Evolutionary conservation across 2,329 filamentous ascomycete genomes (phyloP).

Genomic region (Calonectria honghensis): DNA sequence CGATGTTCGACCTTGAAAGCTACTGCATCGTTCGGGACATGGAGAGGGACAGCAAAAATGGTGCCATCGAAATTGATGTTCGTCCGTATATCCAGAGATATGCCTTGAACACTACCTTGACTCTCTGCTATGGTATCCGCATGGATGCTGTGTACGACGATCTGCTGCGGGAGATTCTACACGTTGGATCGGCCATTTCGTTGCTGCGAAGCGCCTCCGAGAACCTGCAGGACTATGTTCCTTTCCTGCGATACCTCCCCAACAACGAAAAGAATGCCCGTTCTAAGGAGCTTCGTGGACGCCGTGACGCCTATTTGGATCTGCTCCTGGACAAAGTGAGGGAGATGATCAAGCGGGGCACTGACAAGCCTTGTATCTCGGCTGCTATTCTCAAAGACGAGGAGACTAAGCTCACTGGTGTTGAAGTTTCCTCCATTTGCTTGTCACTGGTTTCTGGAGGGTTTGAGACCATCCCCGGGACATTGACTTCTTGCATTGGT

Average conservation of each 20-base stretch:
- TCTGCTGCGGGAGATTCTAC: slow-evolving; percentile 70
- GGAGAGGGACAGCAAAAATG: slow-evolving; percentile 63
- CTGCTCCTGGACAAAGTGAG: slow-evolving; percentile 69
- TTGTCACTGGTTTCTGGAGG: slow-evolving; percentile 71
- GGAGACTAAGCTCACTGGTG: slow-evolving; percentile 70
- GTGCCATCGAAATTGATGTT: slow-evolving; percentile 65
- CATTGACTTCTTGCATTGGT: slow-evolving; percentile 70
- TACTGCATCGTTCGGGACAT: slow-evolving; percentile 71
- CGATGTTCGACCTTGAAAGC: slow-evolving; percentile 73
- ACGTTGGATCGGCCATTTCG: slow-evolving; percentile 71
- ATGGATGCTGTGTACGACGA: slow-evolving; percentile 73
- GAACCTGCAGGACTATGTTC: slow-evolving; percentile 73
- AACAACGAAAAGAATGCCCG: slow-evolving; percentile 70
- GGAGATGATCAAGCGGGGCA: slow-evolving; percentile 60
- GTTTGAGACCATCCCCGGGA: slow-evolving; percentile 73
- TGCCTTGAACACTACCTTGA: slow-evolving; percentile 72
- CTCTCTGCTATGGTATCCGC: slow-evolving; percentile 72
- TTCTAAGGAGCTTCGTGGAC: slow-evolving; percentile 66
- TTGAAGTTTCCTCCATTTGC: slow-evolving; percentile 73
- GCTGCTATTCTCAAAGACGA: slow-evolving; percentile 73
- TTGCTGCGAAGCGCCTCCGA: slow-evolving; percentile 70
- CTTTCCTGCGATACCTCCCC: slow-evolving; percentile 68
- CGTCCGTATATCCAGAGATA: slow-evolving; percentile 72
- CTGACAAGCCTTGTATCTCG: slow-evolving; percentile 72
- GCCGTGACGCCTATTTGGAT: slow-evolving; percentile 70